A percentile compares a stretch with the other conserved stretches of the same genome.
These are phyloP conservation scores for Amesomyces nigricolor DNA, from an alignment of 2,329 filamentous ascomycete genomes.

Conservation along the genomic window DNA sequence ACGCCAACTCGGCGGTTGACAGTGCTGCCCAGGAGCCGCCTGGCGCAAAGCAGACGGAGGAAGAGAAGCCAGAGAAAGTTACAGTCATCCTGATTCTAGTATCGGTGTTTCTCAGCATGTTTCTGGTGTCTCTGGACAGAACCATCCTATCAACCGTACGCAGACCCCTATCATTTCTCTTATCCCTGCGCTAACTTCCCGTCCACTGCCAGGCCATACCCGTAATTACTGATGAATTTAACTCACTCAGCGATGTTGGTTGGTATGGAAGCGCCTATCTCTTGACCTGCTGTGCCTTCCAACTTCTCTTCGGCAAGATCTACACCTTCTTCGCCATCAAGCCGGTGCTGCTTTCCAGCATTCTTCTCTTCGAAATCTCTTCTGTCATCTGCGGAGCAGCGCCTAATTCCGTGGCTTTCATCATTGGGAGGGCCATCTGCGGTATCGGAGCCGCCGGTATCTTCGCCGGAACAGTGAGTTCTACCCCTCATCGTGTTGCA, in stretches of 20 bases:
- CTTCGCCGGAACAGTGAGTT: constrained; percentile 26
- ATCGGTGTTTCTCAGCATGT: constrained; percentile 20
- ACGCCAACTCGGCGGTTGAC: not conserved
- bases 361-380: constrained; percentile 31
- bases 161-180: not conserved
- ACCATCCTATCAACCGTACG: constrained; percentile 19
- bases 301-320: constrained; percentile 32
- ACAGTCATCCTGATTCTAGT: not conserved
- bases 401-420: constrained; percentile 31
- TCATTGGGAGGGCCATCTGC: constrained; percentile 34
- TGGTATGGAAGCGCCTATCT: constrained; percentile 22
- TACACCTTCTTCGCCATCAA: constrained; percentile 33
- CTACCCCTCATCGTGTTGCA: not conserved
- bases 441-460: constrained; percentile 33
- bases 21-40: not conserved
- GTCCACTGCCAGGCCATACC: constrained; percentile 16
- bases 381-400: constrained; percentile 33
- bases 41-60: too few relatives aligned
- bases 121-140: constrained; percentile 20
- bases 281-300: constrained; percentile 29
- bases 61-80: not conserved
- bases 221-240: constrained; percentile 21
- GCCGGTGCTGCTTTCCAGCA: constrained; percentile 20
- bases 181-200: not conserved
- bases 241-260: constrained; percentile 17